Evolutionary conservation across 1,284 basidiomycete species (phyloP).

Genomic region (Mixia osmundae): DNA sequence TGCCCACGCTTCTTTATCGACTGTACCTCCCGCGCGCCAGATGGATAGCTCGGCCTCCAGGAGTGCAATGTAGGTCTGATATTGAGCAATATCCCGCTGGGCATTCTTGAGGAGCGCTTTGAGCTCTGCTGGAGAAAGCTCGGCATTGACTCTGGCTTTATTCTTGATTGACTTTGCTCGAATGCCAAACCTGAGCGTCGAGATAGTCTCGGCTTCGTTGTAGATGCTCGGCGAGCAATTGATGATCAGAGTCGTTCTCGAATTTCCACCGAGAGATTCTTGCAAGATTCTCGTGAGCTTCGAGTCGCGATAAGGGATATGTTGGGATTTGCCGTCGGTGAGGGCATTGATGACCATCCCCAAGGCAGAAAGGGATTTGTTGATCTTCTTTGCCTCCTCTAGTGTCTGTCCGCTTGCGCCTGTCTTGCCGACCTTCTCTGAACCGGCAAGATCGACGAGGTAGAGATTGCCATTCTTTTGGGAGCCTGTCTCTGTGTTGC

Average conservation of each 20-base stretch:
- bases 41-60: conserved; percentile 76
- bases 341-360: conserved; percentile 99
- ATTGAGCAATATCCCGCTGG: conserved; percentile 55
- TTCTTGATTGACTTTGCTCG: conserved; percentile 97
- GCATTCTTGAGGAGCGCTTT: conserved; percentile 79
- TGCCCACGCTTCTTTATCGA: conserved; percentile 68
- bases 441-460: conserved; percentile 93
- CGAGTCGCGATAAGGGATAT: conserved; percentile 96
- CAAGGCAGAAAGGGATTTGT: conserved; percentile 88
- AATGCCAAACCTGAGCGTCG: conserved; percentile 92
- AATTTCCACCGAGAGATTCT: conserved; percentile 98
- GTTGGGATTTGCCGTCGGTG: conserved; percentile 87
- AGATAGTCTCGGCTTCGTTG: conserved; percentile 92
- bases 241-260: conserved; percentile 93
- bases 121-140: conserved; percentile 87
- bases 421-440: conserved; percentile 98
- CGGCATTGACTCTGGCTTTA: conserved; percentile 92
- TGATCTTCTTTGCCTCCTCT: conserved; percentile 99
- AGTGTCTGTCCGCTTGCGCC: conserved; percentile 95
- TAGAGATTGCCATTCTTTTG: conserved; percentile 94
- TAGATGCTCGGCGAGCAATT: conserved; percentile 95
- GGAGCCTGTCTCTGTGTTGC: conserved; percentile 81
- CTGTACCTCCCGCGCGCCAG: conserved; percentile 71
- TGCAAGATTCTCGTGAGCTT: conserved; percentile 97
- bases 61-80: conserved; percentile 65